Percentiles rank a stretch among this genome's conserved stretches.
Evolutionary conservation across 2,329 filamentous ascomycete species (phyloP).

Genomic region (Hymenoscyphus scutula): DNA sequence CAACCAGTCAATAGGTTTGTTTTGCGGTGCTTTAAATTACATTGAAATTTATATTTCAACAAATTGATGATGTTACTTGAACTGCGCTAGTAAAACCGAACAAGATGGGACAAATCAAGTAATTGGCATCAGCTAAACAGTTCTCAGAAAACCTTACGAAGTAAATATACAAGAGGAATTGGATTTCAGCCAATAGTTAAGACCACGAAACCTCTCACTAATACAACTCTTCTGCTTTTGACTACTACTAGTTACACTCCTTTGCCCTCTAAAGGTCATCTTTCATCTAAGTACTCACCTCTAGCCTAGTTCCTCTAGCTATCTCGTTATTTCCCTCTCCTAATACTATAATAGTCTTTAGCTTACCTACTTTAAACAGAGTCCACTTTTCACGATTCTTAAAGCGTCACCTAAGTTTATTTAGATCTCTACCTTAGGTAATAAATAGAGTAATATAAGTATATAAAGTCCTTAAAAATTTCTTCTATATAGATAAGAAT

Average conservation of each 20-base stretch:
- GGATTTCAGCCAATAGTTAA: too few relatives aligned
- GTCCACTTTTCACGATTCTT: slow-evolving; percentile 29
- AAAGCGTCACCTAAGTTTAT: slow-evolving; percentile 32
- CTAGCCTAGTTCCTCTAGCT: slow-evolving; percentile 41
- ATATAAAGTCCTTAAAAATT: slow-evolving; percentile 26
- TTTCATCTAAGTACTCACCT: slow-evolving; percentile 41
- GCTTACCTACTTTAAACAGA: slow-evolving; percentile 35
- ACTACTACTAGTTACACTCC: slow-evolving; percentile 49
- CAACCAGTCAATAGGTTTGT: too few relatives aligned
- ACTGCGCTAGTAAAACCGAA: too few relatives aligned
- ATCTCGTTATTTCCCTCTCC: slow-evolving; percentile 49
- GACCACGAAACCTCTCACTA: neutral
- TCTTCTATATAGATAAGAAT: slow-evolving; percentile 21
- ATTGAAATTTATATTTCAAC: too few relatives aligned
- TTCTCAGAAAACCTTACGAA: too few relatives aligned
- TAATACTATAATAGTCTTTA: slow-evolving; percentile 43
- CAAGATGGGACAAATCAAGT: too few relatives aligned
- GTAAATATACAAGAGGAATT: too few relatives aligned
- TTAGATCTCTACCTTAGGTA: slow-evolving; percentile 24
- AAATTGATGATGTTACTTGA: too few relatives aligned
- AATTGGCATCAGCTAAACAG: too few relatives aligned
- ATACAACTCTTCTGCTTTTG: slow-evolving; percentile 20
- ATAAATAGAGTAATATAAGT: slow-evolving; percentile 30
- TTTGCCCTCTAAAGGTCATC: slow-evolving; percentile 43
- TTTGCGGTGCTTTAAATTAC: too few relatives aligned